Evolutionary conservation across 2,329 filamentous ascomycete genomes (phyloP).

Genomic region (Aureobasidium sp.): DNA sequence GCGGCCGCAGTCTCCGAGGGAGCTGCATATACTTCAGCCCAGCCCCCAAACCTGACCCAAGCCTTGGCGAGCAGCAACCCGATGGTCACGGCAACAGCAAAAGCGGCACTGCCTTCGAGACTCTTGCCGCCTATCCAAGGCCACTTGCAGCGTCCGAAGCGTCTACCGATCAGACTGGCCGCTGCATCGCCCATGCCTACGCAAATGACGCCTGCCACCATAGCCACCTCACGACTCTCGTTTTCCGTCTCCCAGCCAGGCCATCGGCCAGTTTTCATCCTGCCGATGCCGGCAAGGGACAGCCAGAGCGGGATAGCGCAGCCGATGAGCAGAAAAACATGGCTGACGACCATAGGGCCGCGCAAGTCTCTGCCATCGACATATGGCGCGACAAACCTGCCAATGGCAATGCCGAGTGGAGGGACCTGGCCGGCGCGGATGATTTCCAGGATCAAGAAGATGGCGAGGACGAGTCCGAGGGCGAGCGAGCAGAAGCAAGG

Average conservation of each 20-base stretch:
- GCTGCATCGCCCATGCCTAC: conserved; percentile 94
- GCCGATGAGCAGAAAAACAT: conserved; percentile 91
- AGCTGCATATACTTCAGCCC: conserved; percentile 38
- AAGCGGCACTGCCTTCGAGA: conserved; percentile 77
- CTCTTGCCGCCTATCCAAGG: conserved; percentile 96
- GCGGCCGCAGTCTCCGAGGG: neutral
- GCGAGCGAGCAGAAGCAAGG: conserved; percentile 76
- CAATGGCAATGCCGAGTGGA: conserved; percentile 78
- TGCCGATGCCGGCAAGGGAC: conserved; percentile 62
- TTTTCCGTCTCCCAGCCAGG: conserved; percentile 65
- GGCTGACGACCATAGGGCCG: conserved; percentile 89
- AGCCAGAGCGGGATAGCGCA: conserved; percentile 95
- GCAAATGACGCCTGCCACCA: conserved; percentile 88
- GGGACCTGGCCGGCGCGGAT: conserved; percentile 87
- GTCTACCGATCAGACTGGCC: conserved; percentile 79
- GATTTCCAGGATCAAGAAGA: conserved; percentile 84
- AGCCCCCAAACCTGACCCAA: conserved; percentile 73
- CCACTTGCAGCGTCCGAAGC: conserved; percentile 86
- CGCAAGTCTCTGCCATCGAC: conserved; percentile 89
- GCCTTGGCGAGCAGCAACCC: conserved; percentile 63
- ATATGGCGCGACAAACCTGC: conserved; percentile 82
- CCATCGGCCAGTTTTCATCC: conserved; percentile 50
- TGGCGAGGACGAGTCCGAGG: conserved; percentile 67
- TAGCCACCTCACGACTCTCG: conserved; percentile 63
- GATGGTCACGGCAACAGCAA: conserved; percentile 68